phyloP scores from a whole-genome alignment of 2,329 filamentous ascomycete species.

The Harringtonia aguacate region DNA sequence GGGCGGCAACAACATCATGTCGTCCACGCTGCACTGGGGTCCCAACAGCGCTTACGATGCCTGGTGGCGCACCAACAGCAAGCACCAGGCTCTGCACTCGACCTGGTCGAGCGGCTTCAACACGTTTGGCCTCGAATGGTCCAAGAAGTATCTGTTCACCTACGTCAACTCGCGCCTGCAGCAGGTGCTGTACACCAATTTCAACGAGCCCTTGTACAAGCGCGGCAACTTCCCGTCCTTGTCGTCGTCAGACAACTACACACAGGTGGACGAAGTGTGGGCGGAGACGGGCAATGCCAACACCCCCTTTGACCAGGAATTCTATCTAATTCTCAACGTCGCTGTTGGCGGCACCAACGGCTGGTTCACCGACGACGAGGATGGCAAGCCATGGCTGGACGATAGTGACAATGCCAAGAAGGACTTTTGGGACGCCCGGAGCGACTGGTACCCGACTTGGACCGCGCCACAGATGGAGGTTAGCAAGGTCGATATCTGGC shows the following conservation, averaged over 20 bases:
- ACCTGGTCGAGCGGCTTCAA: slow-evolving; percentile 62
- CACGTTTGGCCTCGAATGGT: slow-evolving; percentile 78
- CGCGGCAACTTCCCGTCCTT: slow-evolving; percentile 57
- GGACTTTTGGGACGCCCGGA: slow-evolving; percentile 65
- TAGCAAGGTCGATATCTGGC: slow-evolving; percentile 59
- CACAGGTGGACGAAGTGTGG: slow-evolving; percentile 54
- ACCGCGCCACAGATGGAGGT: slow-evolving; percentile 56
- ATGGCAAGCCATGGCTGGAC: slow-evolving; percentile 73
- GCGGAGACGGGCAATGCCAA: slow-evolving; percentile 45
- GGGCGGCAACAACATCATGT: slow-evolving; percentile 72
- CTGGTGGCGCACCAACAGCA: slow-evolving; percentile 77
- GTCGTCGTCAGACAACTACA: slow-evolving; percentile 47
- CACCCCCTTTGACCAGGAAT: slow-evolving; percentile 65
- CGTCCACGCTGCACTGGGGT: slow-evolving; percentile 74
- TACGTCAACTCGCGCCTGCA: slow-evolving; percentile 73
- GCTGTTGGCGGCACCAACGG: slow-evolving; percentile 71
- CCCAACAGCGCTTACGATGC: slow-evolving; percentile 61
- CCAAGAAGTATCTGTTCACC: slow-evolving; percentile 77
- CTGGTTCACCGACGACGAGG: slow-evolving; percentile 67
- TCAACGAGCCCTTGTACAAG: slow-evolving; percentile 56
- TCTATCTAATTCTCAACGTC: slow-evolving; percentile 67
- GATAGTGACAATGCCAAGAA: slow-evolving; percentile 51
- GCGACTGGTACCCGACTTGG: slow-evolving; percentile 63
- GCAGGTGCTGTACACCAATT: slow-evolving; percentile 72
- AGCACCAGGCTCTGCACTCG: slow-evolving; percentile 62